Percentiles rank a stretch among this genome's conserved stretches.
These are phyloP conservation scores for Sanchytrium tribonematis DNA, from an alignment of 371 early-diverging fungal genomes.

Conservation along the genomic window DNA sequence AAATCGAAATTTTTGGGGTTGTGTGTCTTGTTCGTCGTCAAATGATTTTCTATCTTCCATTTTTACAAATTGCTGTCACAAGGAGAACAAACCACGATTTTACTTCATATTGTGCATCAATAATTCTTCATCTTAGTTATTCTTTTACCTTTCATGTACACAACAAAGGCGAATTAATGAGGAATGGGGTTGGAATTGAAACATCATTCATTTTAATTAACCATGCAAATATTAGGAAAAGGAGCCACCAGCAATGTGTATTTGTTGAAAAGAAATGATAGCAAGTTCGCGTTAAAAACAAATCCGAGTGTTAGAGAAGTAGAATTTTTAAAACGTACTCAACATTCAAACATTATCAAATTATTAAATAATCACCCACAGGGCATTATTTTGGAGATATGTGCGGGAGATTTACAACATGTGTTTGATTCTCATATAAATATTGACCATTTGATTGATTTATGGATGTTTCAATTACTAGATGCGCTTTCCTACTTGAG, in stretches of 20 bases:
- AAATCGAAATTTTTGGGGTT: background rate
- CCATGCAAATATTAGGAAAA: background rate
- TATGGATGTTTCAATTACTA: background rate
- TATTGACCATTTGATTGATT: background rate
- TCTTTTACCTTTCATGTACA: too few relatives aligned
- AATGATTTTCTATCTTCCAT: background rate
- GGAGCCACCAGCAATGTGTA: background rate
- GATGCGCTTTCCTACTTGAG: background rate
- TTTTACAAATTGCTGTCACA: too few relatives aligned
- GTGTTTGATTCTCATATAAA: background rate
- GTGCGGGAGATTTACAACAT: background rate
- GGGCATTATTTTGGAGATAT: background rate
- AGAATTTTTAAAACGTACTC: background rate
- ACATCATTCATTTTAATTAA: too few relatives aligned
- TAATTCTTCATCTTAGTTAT: too few relatives aligned
- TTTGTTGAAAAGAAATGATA: background rate
- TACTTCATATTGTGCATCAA: too few relatives aligned
- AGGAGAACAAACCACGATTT: too few relatives aligned
- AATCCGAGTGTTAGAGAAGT: background rate
- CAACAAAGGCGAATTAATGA: too few relatives aligned
- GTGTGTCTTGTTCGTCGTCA: background rate
- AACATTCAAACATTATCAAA: background rate
- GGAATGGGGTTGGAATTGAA: too few relatives aligned
- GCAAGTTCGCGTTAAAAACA: background rate
- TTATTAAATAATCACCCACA: background rate